Conservation (phyloP, 345 rosid species). For the Crucihimalaya himalaica region DNA sequence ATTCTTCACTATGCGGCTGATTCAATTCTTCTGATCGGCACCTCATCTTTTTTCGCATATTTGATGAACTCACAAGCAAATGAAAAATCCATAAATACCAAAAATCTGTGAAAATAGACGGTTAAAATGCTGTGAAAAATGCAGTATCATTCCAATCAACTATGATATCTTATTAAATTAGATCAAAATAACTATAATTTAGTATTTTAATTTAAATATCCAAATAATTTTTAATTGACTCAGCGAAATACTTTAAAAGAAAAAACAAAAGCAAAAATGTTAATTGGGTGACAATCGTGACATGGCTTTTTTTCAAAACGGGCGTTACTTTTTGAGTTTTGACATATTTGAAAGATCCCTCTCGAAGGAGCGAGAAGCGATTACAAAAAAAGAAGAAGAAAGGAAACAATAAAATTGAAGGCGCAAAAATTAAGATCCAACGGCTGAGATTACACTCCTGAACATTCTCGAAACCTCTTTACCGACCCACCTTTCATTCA, state of each 20-base stretch:
- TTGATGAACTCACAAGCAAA: no score
- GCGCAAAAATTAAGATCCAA: conserved; percentile 25
- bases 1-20: not conserved
- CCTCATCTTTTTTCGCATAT: not conserved
- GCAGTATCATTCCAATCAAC: no score
- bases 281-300: not conserved
- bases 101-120: no score
- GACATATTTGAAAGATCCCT: conserved; percentile 3
- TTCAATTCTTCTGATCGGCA: not conserved
- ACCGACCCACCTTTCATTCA: not conserved
- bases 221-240: no score
- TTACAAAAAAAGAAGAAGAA: not conserved
- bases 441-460: conserved; percentile 24
- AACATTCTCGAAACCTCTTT: conserved; percentile 33
- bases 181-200: no score
- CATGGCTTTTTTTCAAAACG: conserved; percentile 2
- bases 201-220: no score
- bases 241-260: no score
- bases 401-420: not conserved
- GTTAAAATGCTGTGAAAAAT: no score
- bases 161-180: no score
- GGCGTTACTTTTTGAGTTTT: not conserved
- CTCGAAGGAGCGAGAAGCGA: conserved; percentile 37
- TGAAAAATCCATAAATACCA: no score
- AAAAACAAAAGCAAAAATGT: not conserved